Evolutionary conservation across 495 filamentous ascomycete species (phyloP).

Genomic region (Margaritispora aquatica): DNA sequence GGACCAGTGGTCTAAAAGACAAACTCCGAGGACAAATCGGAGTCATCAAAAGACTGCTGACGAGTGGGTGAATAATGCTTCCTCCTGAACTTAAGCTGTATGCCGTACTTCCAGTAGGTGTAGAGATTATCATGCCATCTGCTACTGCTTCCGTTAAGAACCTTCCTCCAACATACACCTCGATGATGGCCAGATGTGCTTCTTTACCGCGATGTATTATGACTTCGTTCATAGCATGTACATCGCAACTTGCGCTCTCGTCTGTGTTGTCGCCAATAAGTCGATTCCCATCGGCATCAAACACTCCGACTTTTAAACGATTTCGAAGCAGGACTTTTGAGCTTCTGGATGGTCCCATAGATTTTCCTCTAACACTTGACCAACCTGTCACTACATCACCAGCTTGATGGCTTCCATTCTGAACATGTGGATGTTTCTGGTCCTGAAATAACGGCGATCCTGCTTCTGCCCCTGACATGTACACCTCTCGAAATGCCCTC

Average conservation of each 20-base stretch:
- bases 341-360: constrained; percentile 66
- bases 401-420: constrained; percentile 24
- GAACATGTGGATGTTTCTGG: constrained; percentile 35
- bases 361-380: constrained; percentile 70
- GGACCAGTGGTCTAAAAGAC: constrained; percentile 83
- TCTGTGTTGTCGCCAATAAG: constrained; percentile 30
- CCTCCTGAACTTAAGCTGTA: constrained; percentile 90
- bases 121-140: constrained; percentile 90
- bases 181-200: constrained; percentile 84
- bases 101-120: constrained; percentile 90
- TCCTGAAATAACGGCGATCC: constrained; percentile 20
- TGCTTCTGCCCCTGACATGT: constrained; percentile 72
- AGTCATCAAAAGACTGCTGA: constrained; percentile 79
- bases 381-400: constrained; percentile 45
- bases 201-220: constrained; percentile 85
- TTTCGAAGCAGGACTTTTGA: constrained; percentile 81
- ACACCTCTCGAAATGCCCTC: constrained; percentile 83
- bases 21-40: constrained; percentile 91
- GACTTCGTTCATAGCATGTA: constrained; percentile 93
- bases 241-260: constrained; percentile 33
- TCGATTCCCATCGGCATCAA: constrained; percentile 49
- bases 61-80: constrained; percentile 91
- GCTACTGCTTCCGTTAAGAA: constrained; percentile 89
- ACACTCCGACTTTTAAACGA: constrained; percentile 76
- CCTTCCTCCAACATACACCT: constrained; percentile 76